Evolutionary conservation across 2,329 filamentous ascomycete species (phyloP), one percentile per base, ranked within the genome.

Genomic region (Aspergillus melleus): DNA sequence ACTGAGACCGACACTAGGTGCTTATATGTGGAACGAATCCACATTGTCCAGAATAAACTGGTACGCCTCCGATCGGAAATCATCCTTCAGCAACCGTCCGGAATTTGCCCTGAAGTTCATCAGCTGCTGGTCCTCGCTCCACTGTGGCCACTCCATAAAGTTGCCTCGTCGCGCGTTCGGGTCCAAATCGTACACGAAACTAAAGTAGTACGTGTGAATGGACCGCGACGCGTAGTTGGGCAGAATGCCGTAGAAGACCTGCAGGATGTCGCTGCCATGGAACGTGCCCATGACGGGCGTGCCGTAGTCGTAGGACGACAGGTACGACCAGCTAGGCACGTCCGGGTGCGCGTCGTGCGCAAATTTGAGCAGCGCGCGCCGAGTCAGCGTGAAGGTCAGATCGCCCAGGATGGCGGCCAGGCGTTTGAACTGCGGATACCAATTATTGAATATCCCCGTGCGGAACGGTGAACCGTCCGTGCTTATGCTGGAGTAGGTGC

Each of bases 371-470:
- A 90, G 88, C 5, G 82, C 61, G 16, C 91, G 86, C 1, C 90
- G 86, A 0, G 86, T 85, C 0, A 95, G 80, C 0, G 88, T 93
- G 75, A 95, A 94, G 1, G 85, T 85, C 0, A 92, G 68, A 70
- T 95, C 91, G 14, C 91, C 91, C 0, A 93, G 78, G 29, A 94
- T 84, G 39, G 90, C 90, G 2, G 89, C 87, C 0, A 92, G 78
- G 14, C 89, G 88, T 75, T 93, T 94, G 81, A 87, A 93, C 64
- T 90, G 84, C 0, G 90, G 89, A 70, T 90, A 92, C 68, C 86
- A 80, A 68, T 89, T 87, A 76, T 94, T 90, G n/a, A 88, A 64
- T 10, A 83, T 62, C 1, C 84, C 80, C 0, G 90, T 93, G 53
- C 86, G 81, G 80, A 91, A 93, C 1, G 91, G 91, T 2, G 87